Evolutionary conservation across 2,329 filamentous ascomycete species (phyloP).

Genomic region (Lomentospora prolificans): DNA sequence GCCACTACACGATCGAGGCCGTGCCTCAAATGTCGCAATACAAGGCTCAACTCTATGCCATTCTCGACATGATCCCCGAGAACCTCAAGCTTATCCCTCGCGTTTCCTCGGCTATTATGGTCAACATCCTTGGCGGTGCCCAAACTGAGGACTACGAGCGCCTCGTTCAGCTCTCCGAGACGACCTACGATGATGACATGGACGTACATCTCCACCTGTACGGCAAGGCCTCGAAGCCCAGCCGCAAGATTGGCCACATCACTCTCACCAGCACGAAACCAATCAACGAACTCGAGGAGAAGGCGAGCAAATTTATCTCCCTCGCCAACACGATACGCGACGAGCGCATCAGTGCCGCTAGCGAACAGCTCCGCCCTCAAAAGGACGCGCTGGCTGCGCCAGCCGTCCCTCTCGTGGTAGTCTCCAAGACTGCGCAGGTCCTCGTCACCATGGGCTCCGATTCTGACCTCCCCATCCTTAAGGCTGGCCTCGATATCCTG

Average conservation of each 20-base stretch:
- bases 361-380: constrained; percentile 11
- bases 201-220: constrained; percentile 71
- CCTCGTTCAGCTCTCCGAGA: constrained; percentile 36
- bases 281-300: constrained; percentile 47
- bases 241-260: constrained; percentile 92
- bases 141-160: constrained; percentile 49
- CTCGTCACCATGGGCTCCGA: constrained; percentile 79
- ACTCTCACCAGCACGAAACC: constrained; percentile 66
- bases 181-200: constrained; percentile 31
- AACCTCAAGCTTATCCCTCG: constrained; percentile 45
- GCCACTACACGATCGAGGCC: constrained; percentile 91
- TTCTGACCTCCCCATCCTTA: constrained; percentile 61
- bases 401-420: constrained; percentile 10
- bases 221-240: constrained; percentile 78
- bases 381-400: background rate
- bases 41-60: constrained; percentile 78
- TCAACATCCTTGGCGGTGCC: constrained; percentile 70
- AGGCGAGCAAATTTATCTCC: constrained; percentile 59
- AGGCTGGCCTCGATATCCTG: constrained; percentile 56
- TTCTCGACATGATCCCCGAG: constrained; percentile 56
- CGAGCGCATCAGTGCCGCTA: constrained; percentile 38
- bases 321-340: constrained; percentile 49
- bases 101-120: constrained; percentile 60
- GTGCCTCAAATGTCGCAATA: constrained; percentile 82
- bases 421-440: constrained; percentile 32